A percentile compares a stretch with the other conserved stretches of the same genome.
Evolutionary conservation across 225 moss, liverwort and hornwort genomes (phyloP).

Genomic region (Neckera pumila): DNA sequence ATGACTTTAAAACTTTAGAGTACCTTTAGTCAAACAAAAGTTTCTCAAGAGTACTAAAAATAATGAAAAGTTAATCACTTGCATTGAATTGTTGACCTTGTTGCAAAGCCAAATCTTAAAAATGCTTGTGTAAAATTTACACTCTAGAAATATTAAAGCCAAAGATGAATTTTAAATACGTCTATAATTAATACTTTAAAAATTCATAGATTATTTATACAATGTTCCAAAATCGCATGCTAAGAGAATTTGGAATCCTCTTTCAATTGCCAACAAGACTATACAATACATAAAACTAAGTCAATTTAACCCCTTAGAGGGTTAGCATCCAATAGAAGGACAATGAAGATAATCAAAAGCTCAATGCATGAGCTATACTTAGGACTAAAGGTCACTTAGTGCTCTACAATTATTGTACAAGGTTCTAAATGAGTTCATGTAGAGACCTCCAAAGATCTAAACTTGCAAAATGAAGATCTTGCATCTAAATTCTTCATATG

Average conservation of each 20-base stretch:
- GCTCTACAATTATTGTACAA: neutral
- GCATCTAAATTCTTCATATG: neutral
- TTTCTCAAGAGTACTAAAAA: neutral
- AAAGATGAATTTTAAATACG: neutral
- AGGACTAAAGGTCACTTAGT: neutral
- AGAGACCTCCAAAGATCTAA: neutral
- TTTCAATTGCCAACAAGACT: neutral
- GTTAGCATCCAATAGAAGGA: neutral
- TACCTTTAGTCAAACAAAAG: too few relatives aligned
- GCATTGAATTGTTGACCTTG: neutral
- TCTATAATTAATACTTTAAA: neutral
- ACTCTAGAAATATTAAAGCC: rapidly evolving
- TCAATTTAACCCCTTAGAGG: rapidly evolving
- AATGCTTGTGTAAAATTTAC: neutral
- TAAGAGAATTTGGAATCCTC: neutral
- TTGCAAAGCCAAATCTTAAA: neutral
- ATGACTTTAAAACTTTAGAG: neutral
- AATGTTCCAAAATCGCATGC: neutral
- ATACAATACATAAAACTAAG: neutral
- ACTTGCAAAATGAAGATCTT: neutral
- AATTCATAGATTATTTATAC: neutral
- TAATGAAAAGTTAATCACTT: neutral
- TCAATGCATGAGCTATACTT: neutral
- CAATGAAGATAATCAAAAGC: neutral
- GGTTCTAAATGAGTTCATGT: neutral